These are phyloP conservation scores for Nannochloris sp. DNA, from an alignment of 139 green algal species.

Conservation along the genomic window DNA sequence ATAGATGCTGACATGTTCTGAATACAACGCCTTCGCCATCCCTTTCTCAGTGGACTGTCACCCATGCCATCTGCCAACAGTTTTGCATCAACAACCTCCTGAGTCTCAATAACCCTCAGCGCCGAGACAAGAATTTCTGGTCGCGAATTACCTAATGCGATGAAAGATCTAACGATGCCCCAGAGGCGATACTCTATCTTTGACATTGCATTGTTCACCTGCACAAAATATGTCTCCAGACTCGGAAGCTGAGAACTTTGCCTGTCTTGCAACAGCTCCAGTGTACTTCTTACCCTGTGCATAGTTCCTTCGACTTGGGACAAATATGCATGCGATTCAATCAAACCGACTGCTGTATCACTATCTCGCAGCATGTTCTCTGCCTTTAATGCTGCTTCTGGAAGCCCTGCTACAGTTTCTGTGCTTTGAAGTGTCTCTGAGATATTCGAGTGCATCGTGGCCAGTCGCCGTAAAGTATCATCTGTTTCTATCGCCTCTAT, in stretches of 20 bases:
- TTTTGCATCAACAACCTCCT: constrained; percentile 52
- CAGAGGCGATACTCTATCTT: constrained; percentile 68
- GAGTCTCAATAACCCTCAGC: constrained; percentile 66
- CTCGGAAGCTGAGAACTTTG: background rate
- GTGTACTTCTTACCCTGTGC: constrained; percentile 49
- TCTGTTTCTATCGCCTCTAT: constrained; percentile 58
- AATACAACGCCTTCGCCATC: constrained; percentile 33
- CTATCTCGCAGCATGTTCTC: constrained; percentile 46
- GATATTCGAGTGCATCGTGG: constrained; percentile 61
- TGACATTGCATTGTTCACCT: constrained; percentile 41
- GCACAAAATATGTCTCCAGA: background rate
- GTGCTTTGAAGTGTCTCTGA: constrained; percentile 38
- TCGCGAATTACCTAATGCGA: constrained; percentile 35
- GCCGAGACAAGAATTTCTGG: constrained; percentile 66
- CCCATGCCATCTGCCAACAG: constrained; percentile 30
- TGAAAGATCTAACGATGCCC: constrained; percentile 46
- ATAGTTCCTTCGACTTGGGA: constrained; percentile 58
- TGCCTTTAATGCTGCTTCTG: constrained; percentile 27
- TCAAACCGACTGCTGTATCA: constrained; percentile 4
- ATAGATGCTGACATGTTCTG: constrained; percentile 38
- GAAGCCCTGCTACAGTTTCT: constrained; percentile 4
- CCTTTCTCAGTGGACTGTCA: constrained; percentile 27
- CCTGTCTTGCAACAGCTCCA: constrained; percentile 18
- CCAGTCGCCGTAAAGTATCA: constrained; percentile 63
- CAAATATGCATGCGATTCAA: constrained; percentile 35